Base-by-base conservation (phyloP, 2,329 filamentous ascomycete genomes). In the Nigrospora sphaerica region DNA sequence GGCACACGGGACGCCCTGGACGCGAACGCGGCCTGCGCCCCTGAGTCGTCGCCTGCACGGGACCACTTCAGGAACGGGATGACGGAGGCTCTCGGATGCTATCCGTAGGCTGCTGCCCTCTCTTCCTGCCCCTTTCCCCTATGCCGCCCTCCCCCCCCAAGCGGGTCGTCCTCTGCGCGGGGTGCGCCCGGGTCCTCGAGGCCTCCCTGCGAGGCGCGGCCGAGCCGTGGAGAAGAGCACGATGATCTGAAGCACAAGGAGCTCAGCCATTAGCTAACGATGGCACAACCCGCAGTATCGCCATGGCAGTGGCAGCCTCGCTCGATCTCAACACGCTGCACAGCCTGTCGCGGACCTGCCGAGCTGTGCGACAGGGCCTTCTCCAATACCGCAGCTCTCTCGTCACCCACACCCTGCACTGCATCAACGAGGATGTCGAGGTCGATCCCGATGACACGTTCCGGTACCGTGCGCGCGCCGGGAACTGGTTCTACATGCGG, bases 291-390 rank as follows among this genome's bases (percentile, higher is more conserved):
- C 37, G 38, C 70, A 95, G 90, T 57, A 81, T 95, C 61, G 81
- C 87, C 56, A 80, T 82, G 53, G 79, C 85, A 57, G 78, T 96
- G 54, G 86, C 87, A 42, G 78, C 81, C 32, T 78, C 80, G 55
- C 81, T 96, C 62, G 92, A 97, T 63, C 78, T 95, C 43, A 95
- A 92, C 64, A 85, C 88, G 13, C 79, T 96, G 57, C 85, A 95
- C 64, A 83, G 85, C 53, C 80, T 97, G 17, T 87, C 91, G 44
- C 80, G 80, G 46, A 90, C 88, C 46, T 95, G 89, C 63, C 86
- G 85, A 44, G 83, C 87, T 59, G 80, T 95, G 52, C 87, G 87
- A 54, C 75, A 77, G 47, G 87, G 84, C 54, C 77, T 97, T 19
- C 71, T 95, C 38, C 87, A 90, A 57, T 91, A 88, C 65, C 85